phyloP scores from a whole-genome alignment of 805 yeast species.

The Pichia heedii region DNA sequence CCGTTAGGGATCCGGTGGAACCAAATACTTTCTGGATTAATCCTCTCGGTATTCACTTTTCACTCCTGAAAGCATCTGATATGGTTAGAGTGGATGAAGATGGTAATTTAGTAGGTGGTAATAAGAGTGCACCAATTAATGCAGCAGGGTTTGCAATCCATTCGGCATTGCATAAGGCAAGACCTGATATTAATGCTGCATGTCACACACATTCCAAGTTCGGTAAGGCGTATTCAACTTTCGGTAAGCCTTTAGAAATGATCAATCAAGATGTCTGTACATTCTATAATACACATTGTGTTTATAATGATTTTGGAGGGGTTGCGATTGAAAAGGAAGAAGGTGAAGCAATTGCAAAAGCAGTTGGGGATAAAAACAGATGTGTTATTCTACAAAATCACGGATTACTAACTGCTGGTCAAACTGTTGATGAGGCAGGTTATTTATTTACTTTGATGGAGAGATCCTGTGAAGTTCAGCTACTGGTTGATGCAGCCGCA shows the following conservation, averaged over 20 bases:
- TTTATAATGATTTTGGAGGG: constrained; percentile 66
- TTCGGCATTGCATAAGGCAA: constrained; percentile 54
- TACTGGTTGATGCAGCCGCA: constrained; percentile 47
- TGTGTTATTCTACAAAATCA: constrained; percentile 57
- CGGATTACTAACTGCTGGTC: constrained; percentile 63
- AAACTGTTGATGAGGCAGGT: constrained; percentile 69
- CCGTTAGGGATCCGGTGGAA: constrained; percentile 75
- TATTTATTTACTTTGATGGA: constrained; percentile 56
- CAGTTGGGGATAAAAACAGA: constrained; percentile 50
- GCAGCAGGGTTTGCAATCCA: constrained; percentile 68
- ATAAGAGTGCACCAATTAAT: constrained; percentile 37
- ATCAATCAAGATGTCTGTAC: constrained; percentile 68
- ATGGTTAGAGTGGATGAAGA: constrained; percentile 56
- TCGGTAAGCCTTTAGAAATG: constrained; percentile 67
- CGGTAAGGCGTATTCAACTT: constrained; percentile 59
- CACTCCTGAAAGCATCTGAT: constrained; percentile 48
- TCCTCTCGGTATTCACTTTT: constrained; percentile 75
- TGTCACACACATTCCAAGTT: constrained; percentile 60
- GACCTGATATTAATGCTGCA: constrained; percentile 66
- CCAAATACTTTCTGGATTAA: constrained; percentile 84
- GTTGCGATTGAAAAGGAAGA: constrained; percentile 62
- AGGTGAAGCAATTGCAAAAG: constrained; percentile 51
- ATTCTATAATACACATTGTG: constrained; percentile 57
- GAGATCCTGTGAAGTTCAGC: constrained; percentile 54
- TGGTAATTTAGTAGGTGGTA: constrained; percentile 56